Percentiles rank a stretch among this genome's conserved stretches.
phyloP scores from a whole-genome alignment of 139 green algal genomes.

The Micractinium conductrix region DNA sequence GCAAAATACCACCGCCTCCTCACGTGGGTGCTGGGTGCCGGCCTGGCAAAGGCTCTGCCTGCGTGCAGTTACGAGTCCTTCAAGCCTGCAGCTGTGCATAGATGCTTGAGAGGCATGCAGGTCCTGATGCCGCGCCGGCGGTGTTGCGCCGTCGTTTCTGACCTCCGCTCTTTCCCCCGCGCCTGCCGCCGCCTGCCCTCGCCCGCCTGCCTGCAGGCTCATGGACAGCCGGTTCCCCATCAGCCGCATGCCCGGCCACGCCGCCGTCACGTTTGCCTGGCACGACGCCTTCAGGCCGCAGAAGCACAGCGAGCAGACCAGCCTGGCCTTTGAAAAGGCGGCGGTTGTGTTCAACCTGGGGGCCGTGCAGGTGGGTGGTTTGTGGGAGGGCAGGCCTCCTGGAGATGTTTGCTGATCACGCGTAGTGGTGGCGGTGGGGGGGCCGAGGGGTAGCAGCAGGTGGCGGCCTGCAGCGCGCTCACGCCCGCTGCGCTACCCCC shows the following conservation, averaged over 20 bases:
- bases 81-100: no score
- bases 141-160: neutral
- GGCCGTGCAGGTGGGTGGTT: slow-evolving; percentile 47
- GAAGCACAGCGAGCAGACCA: slow-evolving; percentile 72
- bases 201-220: slow-evolving; percentile 21
- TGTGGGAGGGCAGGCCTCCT: no score
- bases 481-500: no score
- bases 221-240: slow-evolving; percentile 96
- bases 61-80: no score
- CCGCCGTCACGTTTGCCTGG: slow-evolving; percentile 68
- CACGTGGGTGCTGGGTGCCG: slow-evolving; percentile 3
- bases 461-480: no score
- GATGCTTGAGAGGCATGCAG: neutral
- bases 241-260: slow-evolving; percentile 69
- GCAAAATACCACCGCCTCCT: slow-evolving; percentile 87
- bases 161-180: no score
- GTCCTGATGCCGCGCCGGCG: no score
- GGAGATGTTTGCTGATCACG: no score
- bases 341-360: slow-evolving; percentile 94
- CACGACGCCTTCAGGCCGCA: slow-evolving; percentile 85
- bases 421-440: no score
- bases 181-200: neutral
- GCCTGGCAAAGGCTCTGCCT: no score
- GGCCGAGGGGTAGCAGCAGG: no score
- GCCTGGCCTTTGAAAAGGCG: slow-evolving; percentile 95